Evolutionary conservation across 225 moss, liverwort and hornwort species (phyloP), one percentile per base, ranked within the genome.

Genomic region (Sphagnum tenellum): DNA sequence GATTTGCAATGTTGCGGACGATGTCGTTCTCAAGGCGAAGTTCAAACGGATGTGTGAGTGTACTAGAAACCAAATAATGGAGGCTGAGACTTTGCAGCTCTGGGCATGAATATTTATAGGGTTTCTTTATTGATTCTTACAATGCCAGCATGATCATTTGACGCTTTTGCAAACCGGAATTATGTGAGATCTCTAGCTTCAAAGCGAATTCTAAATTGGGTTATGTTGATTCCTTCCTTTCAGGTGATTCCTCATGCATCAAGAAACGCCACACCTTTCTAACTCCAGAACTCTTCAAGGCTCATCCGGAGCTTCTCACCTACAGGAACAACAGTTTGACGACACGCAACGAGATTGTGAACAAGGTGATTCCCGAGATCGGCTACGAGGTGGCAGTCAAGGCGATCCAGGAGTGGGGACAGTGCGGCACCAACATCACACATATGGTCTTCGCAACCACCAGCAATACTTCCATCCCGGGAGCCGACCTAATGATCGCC

Each of bases 401-500:
- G 3, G 72, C 72, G 3, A 49, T 72, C 11, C 10, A 60, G 5
- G 66, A 72, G 48, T 72, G 72, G 72, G 72, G 72, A 29, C 65
- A 66, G 3, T 46, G 65, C 12, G 50, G 53, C 5, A 54, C 2
- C 44, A 66, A 72, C 5, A 67, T 72, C 52, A 72, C 66, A n/a
- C 72, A 72, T 55, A 65, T 72, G 45, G 66, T 72, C 53, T 51
- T 66, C 12, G 72, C 61, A 8, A 72, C 72, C 9, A 50, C 61
- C 3, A 66, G 58, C 45, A 66, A 60, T 3, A 60, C 66, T 2
- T 48, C 65, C 45, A 66, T 72, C 48, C 72, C 72, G 3, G 66
- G 72, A 4, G 72, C 72, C 12, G 72, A 72, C 11, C 65, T 67
- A 10, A 59, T 47, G 9, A 52, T 72, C 7, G 72, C 61, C 2